Evolutionary conservation across 2,329 filamentous ascomycete species (phyloP), one percentile per base, ranked within the genome.

Genomic region (Aotearoamyces nothofagi): DNA sequence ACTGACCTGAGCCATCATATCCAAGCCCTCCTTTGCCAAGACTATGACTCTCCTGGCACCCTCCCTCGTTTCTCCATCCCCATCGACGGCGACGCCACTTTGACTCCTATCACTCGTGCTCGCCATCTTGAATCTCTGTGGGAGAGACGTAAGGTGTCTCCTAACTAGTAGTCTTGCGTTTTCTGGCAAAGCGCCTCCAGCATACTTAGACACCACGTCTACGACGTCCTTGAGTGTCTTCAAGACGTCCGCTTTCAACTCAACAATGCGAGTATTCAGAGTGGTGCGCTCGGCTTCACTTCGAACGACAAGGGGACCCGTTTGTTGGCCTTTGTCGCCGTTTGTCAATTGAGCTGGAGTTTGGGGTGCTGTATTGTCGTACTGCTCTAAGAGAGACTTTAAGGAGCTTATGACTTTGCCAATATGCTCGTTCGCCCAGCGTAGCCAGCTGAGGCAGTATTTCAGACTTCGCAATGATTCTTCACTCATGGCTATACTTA

Each of bases 1-100:
- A 22, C 76, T 90, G 27, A 98, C 83, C 50, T 94, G 84, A 1
- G 73, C 69, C 65, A 96, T 84, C 78, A 96, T 93, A 42, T 94
- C 84, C 9, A 96, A 61, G 0, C 86, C 83, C 50, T 96, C 87
- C 44, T 78, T 79, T 5, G 87, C 87, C 29, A 96, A 70, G 2
- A 90, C 72, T 9, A 96, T 58, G 32, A 92, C 84, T 22, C 78
- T 67, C 41, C 84, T 77, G 0, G 82, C 84, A 29, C 63, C 63
- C 15, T 74, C 65, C 2, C 56, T 54, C 9, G 58, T 52, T 25
- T 59, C 55, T 30, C 51, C 50, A 30, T 62, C 58, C 15, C 50
- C 51, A 32, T 50, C 46, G 31, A 45, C 35, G 38, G 35, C 36
- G 15, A 44, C 40, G 14, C 44, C 33, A 1, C 26, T 29, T 26